Base-by-base conservation (phyloP, 495 filamentous ascomycete genomes). In the Polyplosphaeria fusca region DNA sequence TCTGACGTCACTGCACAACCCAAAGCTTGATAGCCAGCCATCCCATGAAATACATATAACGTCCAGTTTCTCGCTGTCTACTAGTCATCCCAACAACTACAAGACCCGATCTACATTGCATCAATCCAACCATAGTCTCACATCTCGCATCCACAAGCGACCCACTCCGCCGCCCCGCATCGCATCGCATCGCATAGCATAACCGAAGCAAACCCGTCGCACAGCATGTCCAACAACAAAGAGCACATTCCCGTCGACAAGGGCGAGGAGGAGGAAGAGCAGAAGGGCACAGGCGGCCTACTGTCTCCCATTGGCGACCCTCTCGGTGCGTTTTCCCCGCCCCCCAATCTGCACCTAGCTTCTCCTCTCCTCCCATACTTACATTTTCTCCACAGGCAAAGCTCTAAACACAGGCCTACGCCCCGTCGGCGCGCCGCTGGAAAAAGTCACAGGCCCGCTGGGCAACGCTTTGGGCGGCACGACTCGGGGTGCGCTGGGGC, bases 401-500 rank as follows among this genome's bases (percentile, higher is more conserved):
- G 64, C 41, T 28, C 64, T 67, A 13, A 26, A 45, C 43, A 64
- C 53, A 5, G 60, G 49, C 40, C 59, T 68, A 18, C 46, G 47
- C 19, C 65, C 65, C 39, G 38, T 68, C 50, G 65, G 65, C 55
- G 58, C 49, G 2, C 45, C 48, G 3, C 47, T 68, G 25, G 49
- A 45, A 24, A 55, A 50, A 20, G 25, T 64, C 22, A 54, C 67
- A 22, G 55, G 41, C 18, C 67, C 67, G 18, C 44, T 67, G 20
- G 46, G 50, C 48, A 56, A 60, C 35, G 61, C 43, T 1, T 37
- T 69, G 22, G 67, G 67, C 26, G 51, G 58, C 42, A 58, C 52
- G 18, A 69, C 67, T 11, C 58, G 55, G 23, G 64, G 64, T 3
- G 64, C 53, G 11, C 48, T 67, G 0, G 61, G 57, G 5, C 66